These are phyloP conservation scores for Rauvolfia tetraphylla DNA, from an alignment of 257 asterid species.

Conservation along the genomic window DNA sequence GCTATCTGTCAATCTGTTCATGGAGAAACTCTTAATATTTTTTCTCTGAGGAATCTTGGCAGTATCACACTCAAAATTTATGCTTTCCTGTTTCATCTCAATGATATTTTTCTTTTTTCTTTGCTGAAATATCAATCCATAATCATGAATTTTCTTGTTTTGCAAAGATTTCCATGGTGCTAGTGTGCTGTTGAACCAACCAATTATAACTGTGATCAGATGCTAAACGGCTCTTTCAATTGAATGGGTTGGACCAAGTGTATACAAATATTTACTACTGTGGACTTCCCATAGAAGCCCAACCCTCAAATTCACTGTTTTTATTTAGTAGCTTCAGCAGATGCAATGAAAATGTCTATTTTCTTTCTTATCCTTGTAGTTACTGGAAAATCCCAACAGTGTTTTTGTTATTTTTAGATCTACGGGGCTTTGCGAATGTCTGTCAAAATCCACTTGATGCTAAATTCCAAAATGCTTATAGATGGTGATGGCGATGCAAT, in stretches of 20 bases:
- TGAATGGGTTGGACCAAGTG: not conserved
- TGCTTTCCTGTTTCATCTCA: not conserved
- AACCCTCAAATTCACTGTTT: not conserved
- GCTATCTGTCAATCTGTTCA: not conserved
- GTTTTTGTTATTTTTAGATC: conserved; percentile 46
- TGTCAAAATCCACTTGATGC: conserved; percentile 86
- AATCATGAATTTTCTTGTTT: not conserved
- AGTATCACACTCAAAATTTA: not conserved
- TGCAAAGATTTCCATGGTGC: not conserved
- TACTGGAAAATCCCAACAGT: conserved; percentile 18
- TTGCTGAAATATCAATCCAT: not conserved
- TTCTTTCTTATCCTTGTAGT: conserved; percentile 25
- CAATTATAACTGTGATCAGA: not conserved
- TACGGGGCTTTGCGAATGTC: conserved; percentile 93
- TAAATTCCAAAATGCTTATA: conserved; percentile 74
- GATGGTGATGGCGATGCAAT: conserved; percentile 64
- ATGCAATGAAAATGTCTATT: conserved; percentile 8
- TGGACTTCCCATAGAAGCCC: not conserved
- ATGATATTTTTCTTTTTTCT: not conserved
- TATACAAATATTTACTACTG: not conserved
- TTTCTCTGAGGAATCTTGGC: not conserved
- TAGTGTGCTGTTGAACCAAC: not conserved
- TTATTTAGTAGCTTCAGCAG: conserved; percentile 11
- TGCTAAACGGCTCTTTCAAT: not conserved
- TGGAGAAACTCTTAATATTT: not conserved